Evolutionary conservation across 108 stramenopile genomes (phyloP).

Genomic region (Nitzschia sp.): DNA sequence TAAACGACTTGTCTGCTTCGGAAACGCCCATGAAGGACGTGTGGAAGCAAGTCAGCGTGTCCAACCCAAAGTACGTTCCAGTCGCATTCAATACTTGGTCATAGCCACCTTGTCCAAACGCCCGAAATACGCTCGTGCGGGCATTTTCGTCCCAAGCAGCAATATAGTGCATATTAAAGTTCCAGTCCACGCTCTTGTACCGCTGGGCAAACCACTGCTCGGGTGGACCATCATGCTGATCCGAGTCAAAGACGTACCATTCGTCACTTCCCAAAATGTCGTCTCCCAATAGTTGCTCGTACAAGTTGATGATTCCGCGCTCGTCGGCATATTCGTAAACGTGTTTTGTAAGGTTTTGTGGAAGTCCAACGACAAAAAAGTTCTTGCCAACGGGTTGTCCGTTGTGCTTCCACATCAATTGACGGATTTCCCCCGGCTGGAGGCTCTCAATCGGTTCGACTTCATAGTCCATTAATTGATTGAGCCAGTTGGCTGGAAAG

Average conservation of each 20-base stretch:
- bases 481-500: conserved; percentile 49
- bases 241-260: conserved; percentile 32
- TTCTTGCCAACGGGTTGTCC: conserved; percentile 26
- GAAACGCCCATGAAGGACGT: conserved; percentile 64
- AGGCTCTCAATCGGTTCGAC: conserved; percentile 28
- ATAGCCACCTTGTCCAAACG: conserved; percentile 62
- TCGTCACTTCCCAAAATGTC: conserved; percentile 26
- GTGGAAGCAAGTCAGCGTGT: conserved; percentile 54
- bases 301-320: conserved; percentile 40
- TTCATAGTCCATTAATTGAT: conserved; percentile 36
- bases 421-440: conserved; percentile 45
- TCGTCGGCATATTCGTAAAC: conserved; percentile 46
- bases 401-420: conserved; percentile 48
- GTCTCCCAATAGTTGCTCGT: conserved; percentile 22
- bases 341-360: conserved; percentile 12
- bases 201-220: conserved; percentile 56
- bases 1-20: conserved; percentile 46
- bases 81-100: conserved; percentile 57
- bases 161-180: conserved; percentile 74
- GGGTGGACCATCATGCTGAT: conserved; percentile 19
- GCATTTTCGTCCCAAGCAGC: conserved; percentile 49
- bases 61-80: conserved; percentile 53
- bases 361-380: conserved; percentile 45
- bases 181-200: conserved; percentile 47
- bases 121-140: conserved; percentile 51